Percentiles rank a stretch among this genome's conserved stretches.
Conservation (phyloP, 73 alveolate genomes). For the Paramecium octaurelia region DNA sequence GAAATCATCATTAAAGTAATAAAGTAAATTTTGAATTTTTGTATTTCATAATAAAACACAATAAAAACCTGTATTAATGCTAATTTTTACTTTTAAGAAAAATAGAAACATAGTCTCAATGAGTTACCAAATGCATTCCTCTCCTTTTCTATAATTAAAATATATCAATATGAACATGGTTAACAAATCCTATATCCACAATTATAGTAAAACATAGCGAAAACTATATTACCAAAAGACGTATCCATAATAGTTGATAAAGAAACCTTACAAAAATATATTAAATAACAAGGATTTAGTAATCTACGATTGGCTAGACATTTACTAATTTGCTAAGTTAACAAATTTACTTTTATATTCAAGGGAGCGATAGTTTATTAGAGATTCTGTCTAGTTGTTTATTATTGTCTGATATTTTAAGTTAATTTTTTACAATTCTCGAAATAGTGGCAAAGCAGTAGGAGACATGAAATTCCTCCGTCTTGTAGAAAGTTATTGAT, state of each 20-base stretch:
- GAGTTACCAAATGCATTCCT: constrained; percentile 41
- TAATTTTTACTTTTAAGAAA: background rate
- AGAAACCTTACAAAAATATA: background rate
- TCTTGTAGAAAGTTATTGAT: constrained; percentile 2
- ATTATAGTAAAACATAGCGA: constrained; percentile 45
- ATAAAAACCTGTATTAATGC: background rate
- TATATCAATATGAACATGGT: constrained; percentile 27
- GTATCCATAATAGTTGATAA: background rate
- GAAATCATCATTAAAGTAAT: constrained; percentile 21
- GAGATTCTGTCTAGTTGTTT: background rate
- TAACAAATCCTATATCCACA: constrained; percentile 14
- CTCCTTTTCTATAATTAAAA: constrained; percentile 32
- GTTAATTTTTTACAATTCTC: background rate
- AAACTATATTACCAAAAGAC: constrained; percentile 31
- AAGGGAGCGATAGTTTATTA: background rate
- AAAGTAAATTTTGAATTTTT: constrained; percentile 18
- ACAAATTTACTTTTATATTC: background rate
- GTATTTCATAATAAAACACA: constrained; percentile 43
- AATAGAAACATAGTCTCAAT: constrained; percentile 47
- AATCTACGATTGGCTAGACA: background rate
- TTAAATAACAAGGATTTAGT: constrained; percentile 1
- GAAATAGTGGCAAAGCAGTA: constrained; percentile 28
- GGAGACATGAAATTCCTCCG: constrained; percentile 28
- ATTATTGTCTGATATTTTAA: background rate
- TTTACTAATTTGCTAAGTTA: background rate